Percentiles rank a stretch among this genome's conserved stretches.
Evolutionary conservation across 2,329 filamentous ascomycete species (phyloP).

Genomic region (Blastomyces gilchristii): DNA sequence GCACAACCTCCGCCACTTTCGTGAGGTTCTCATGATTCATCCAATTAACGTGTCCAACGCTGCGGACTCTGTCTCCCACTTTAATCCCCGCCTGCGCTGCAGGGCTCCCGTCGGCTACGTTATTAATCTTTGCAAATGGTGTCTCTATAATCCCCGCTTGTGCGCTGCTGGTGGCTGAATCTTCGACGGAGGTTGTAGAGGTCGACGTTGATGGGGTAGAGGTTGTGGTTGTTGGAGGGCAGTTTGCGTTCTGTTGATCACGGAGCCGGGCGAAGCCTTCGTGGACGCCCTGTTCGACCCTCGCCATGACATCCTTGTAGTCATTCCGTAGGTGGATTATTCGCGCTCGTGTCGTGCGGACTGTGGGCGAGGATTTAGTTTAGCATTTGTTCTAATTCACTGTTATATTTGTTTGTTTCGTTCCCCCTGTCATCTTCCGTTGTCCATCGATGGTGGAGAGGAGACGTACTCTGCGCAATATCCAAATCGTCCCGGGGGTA

Average conservation of each 20-base stretch:
- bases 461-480: slow-evolving; percentile 69
- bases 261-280: slow-evolving; percentile 71
- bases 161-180: slow-evolving; percentile 19
- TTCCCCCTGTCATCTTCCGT: neutral
- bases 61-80: slow-evolving; percentile 68
- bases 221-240: neutral
- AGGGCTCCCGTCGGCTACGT: slow-evolving; percentile 65
- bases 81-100: slow-evolving; percentile 73
- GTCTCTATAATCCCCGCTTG: slow-evolving; percentile 38
- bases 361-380: slow-evolving; percentile 36
- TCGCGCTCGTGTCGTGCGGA: slow-evolving; percentile 82
- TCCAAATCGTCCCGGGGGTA: slow-evolving; percentile 91
- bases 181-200: slow-evolving; percentile 13
- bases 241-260: slow-evolving; percentile 23
- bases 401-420: neutral
- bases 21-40: slow-evolving; percentile 76
- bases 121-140: slow-evolving; percentile 85
- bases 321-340: slow-evolving; percentile 89
- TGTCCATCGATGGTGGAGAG: neutral
- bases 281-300: slow-evolving; percentile 78
- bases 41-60: slow-evolving; percentile 74
- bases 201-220: neutral
- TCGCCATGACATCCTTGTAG: slow-evolving; percentile 77
- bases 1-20: slow-evolving; percentile 81
- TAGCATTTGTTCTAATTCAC: neutral